Percentiles rank a stretch among this genome's conserved stretches.
These are phyloP conservation scores for Cytospora chrysosperma DNA, from an alignment of 2,329 filamentous ascomycete species.

Conservation along the genomic window DNA sequence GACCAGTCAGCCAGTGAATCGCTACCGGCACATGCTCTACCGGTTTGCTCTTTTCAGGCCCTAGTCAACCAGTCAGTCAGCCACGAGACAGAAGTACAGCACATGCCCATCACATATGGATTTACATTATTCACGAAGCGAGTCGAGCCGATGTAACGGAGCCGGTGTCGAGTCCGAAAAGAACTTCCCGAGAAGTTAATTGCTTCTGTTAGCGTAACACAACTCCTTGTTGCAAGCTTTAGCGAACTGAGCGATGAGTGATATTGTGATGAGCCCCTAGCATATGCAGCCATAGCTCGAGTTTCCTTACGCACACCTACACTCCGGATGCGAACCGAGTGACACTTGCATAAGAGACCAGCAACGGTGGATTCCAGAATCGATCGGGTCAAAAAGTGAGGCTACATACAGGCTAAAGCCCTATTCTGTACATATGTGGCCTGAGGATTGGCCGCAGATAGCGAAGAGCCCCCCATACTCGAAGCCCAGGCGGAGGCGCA, in stretches of 20 bases:
- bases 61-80: not conserved
- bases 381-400: constrained; percentile 14
- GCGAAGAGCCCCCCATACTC: constrained; percentile 1
- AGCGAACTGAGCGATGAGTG: constrained; percentile 9
- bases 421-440: constrained; percentile 10
- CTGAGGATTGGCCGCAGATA: constrained; percentile 21
- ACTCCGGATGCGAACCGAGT: constrained; percentile 24
- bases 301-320: not conserved
- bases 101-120: not conserved
- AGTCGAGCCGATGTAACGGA: not conserved
- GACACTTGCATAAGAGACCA: constrained; percentile 23
- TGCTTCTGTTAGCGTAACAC: constrained; percentile 1
- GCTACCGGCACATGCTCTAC: not conserved
- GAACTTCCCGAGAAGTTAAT: not conserved
- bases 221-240: not conserved
- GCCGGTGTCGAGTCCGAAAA: constrained; percentile 2
- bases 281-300: constrained; percentile 23
- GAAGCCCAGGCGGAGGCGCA: constrained; percentile 6
- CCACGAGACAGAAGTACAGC: not conserved
- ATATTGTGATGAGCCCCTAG: constrained; percentile 17
- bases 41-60: constrained; percentile 2
- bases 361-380: constrained; percentile 14
- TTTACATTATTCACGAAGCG: not conserved
- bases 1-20: constrained; percentile 3
- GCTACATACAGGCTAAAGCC: constrained; percentile 13